These are phyloP conservation scores for Chenopodium formosanum DNA, from an alignment of 148 eudicot genomes.

Conservation along the genomic window DNA sequence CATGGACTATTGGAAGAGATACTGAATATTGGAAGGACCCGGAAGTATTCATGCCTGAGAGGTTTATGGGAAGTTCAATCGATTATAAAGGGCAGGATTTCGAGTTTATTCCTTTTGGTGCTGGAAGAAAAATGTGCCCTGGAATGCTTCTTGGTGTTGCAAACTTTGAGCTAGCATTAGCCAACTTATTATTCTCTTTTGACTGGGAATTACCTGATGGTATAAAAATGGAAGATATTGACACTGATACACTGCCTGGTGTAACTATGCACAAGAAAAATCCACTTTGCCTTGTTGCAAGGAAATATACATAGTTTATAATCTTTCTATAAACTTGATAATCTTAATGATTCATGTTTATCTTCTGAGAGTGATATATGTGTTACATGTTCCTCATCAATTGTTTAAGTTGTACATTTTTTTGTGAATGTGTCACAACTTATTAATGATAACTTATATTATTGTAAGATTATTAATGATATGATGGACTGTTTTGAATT, in stretches of 20 bases:
- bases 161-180: slow-evolving; percentile 33
- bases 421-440: no score
- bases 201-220: slow-evolving; percentile 43
- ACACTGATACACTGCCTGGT: slow-evolving; percentile 36
- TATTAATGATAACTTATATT: no score
- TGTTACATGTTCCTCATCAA: no score
- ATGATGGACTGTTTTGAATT: no score
- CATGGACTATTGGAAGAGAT: slow-evolving; percentile 39
- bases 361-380: no score
- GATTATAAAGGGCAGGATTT: slow-evolving; percentile 37
- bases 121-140: slow-evolving; percentile 46
- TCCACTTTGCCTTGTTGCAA: slow-evolving; percentile 23
- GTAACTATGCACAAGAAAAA: slow-evolving; percentile 39
- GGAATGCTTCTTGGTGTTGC: slow-evolving; percentile 35
- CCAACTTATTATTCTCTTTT: slow-evolving; percentile 39
- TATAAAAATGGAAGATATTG: slow-evolving; percentile 30
- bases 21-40: slow-evolving; percentile 34
- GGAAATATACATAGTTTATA: neutral
- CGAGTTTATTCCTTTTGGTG: slow-evolving; percentile 40
- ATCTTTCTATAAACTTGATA: no score
- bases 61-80: slow-evolving; percentile 31
- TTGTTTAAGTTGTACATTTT: no score
- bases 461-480: no score
- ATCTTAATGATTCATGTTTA: no score
- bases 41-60: slow-evolving; percentile 31